Conservation (phyloP, 164 flowering plant genomes). For the Platanus orientalis region DNA sequence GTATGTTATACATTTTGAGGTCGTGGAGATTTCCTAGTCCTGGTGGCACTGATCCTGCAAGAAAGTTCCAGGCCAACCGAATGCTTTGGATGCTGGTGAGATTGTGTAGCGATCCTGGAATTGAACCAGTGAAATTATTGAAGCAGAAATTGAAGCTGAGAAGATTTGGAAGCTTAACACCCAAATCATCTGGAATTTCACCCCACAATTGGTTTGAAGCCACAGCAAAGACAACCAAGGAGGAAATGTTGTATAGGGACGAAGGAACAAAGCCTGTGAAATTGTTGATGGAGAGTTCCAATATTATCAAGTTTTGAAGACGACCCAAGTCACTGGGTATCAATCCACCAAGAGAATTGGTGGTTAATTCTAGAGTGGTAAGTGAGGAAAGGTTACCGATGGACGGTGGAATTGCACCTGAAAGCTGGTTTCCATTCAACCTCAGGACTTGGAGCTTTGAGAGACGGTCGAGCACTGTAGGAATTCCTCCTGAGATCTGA, state of each 20-base stretch:
- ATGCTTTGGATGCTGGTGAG: slow-evolving; percentile 24
- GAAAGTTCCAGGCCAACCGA: slow-evolving; percentile 21
- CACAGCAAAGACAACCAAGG: slow-evolving; percentile 22
- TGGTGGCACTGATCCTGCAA: slow-evolving; percentile 31
- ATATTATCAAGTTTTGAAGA: slow-evolving; percentile 19
- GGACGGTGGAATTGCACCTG: slow-evolving; percentile 29
- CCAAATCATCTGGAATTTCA: no score
- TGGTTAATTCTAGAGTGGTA: slow-evolving; percentile 9
- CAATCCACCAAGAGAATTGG: slow-evolving; percentile 21
- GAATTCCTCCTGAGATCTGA: slow-evolving; percentile 27
- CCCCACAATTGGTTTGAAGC: slow-evolving; percentile 28
- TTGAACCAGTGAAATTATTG: slow-evolving; percentile 34
- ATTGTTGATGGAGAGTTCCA: slow-evolving; percentile 29
- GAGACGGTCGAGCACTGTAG: slow-evolving; percentile 20
- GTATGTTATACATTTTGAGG: slow-evolving; percentile 26
- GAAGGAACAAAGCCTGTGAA: slow-evolving; percentile 34
- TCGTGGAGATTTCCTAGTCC: no score
- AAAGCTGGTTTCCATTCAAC: slow-evolving; percentile 21
- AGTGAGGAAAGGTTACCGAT: slow-evolving; percentile 29
- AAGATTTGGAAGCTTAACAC: slow-evolving; percentile 28
- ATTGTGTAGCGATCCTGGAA: slow-evolving; percentile 41
- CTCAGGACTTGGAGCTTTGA: slow-evolving; percentile 20
- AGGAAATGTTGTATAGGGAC: slow-evolving; percentile 39
- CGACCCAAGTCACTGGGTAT: slow-evolving; percentile 23
- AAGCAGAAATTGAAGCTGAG: slow-evolving; percentile 19